Evolutionary conservation across 257 asterid species (phyloP), one percentile per base, ranked within the genome.

Genomic region (Solanum dulcamara): DNA sequence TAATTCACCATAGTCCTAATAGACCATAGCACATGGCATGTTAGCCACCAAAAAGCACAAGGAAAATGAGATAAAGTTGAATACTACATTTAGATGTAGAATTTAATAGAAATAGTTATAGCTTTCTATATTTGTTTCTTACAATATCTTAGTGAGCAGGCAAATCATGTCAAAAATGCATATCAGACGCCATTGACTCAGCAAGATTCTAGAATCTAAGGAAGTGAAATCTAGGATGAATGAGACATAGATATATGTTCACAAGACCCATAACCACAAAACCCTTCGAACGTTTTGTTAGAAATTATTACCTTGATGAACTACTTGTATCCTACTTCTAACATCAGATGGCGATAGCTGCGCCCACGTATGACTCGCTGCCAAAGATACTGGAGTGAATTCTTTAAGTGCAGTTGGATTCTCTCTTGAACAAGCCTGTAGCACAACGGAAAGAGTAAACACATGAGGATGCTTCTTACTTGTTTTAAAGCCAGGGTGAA

Each of bases 371-470:
- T 83, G 57, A 84, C 22, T 35, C 97, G 92, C 86, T 96, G 99
- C 98, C 97, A 96, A 33, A 70, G 84, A 88, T 68, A 94, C 88
- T 81, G 92, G 48, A 92, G 24, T 81, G 93, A 91, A 77, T 81
- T 87, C 66, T 86, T 90, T 42, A 85, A 84, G 88, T 90, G 68
- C 87, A 94, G 90, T 71, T 87, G 86, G 88, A 95, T 81, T 85
- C 86, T 90, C 90, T 94, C 94, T 87, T 96, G 97, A 85, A 95
- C 98, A 87, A 95, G 95, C 99, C 99, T 96, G 94, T 88, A 91
- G 48, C 75, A 90, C 59, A 84, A 74, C 40, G 40, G 57, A 66
- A 32, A 87, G 62, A 30, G 71, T 89, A 70, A 90, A 89, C 81
- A 85, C 38, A 67, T 28, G 33, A 9, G 33, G n/a, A 59, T 70